These are phyloP conservation scores for Sporothrix sp. DNA, from an alignment of 2,329 filamentous ascomycete genomes.

Conservation along the genomic window DNA sequence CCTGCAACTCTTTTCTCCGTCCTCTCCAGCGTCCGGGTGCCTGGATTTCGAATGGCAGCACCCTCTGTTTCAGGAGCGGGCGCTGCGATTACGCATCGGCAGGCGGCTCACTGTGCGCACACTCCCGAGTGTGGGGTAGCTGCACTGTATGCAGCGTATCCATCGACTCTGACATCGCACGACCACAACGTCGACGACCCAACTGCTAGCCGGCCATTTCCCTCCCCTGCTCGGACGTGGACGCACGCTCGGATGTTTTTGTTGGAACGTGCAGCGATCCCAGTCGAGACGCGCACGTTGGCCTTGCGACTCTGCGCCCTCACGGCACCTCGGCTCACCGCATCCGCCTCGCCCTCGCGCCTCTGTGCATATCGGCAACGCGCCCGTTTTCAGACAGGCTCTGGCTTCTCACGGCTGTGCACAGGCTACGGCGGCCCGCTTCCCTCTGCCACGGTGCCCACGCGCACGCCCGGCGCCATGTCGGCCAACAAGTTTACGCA, in stretches of 20 bases:
- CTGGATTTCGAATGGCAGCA: neutral
- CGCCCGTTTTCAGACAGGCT: too few relatives aligned
- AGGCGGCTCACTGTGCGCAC: neutral
- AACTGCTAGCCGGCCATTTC: too few relatives aligned
- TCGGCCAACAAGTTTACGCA: neutral
- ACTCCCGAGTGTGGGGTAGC: neutral
- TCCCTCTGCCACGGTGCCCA: too few relatives aligned
- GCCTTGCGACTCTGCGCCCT: neutral
- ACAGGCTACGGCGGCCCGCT: too few relatives aligned
- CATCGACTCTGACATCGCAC: too few relatives aligned
- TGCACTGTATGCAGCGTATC: too few relatives aligned
- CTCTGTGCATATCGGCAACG: neutral
- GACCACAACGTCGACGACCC: too few relatives aligned
- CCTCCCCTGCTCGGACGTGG: too few relatives aligned
- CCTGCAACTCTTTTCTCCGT: neutral
- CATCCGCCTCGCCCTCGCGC: neutral
- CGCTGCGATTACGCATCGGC: slow-evolving; percentile 1
- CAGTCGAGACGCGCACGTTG: neutral
- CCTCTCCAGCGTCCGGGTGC: neutral
- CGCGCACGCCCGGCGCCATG: neutral
- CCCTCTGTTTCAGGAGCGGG: neutral
- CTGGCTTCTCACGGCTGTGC: too few relatives aligned
- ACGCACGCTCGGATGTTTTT: neutral
- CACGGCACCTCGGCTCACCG: neutral
- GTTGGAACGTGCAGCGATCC: neutral